Evolutionary conservation across 2,329 filamentous ascomycete species (phyloP).

Genomic region (Scolecobasidium constrictum): DNA sequence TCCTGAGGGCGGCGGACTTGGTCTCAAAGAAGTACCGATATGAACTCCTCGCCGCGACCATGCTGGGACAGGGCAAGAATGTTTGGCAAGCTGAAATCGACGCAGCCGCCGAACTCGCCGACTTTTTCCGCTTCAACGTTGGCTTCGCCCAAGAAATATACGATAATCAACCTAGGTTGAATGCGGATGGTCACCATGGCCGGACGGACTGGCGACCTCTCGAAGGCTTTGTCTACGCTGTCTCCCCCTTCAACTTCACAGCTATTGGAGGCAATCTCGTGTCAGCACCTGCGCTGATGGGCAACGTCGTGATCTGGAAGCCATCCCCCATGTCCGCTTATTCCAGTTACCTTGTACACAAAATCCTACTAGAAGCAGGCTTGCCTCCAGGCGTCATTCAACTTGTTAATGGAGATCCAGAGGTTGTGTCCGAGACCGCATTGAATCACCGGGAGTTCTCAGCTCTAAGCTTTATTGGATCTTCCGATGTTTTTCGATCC

Average conservation of each 20-base stretch:
- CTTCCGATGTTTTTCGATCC: constrained; percentile 26
- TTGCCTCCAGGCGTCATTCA: constrained; percentile 29
- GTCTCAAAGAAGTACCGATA: constrained; percentile 18
- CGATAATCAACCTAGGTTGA: constrained; percentile 24
- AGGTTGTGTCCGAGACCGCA: constrained; percentile 23
- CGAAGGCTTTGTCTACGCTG: constrained; percentile 32
- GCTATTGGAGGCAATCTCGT: constrained; percentile 29
- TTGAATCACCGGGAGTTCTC: constrained; percentile 27
- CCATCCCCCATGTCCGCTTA: constrained; percentile 25
- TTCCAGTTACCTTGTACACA: constrained; percentile 24
- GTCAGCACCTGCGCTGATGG: constrained; percentile 25
- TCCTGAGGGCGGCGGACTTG: constrained; percentile 23
- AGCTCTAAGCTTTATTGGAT: constrained; percentile 28
- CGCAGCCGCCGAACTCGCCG: constrained; percentile 24
- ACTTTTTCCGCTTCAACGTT: constrained; percentile 27
- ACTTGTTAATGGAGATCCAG: constrained; percentile 28
- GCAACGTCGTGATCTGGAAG: constrained; percentile 34
- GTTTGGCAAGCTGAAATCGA: constrained; percentile 30
- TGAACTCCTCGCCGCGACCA: constrained; percentile 28
- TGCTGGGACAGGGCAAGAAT: constrained; percentile 33
- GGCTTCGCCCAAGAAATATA: constrained; percentile 24
- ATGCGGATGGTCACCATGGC: constrained; percentile 12
- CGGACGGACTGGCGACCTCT: constrained; percentile 27
- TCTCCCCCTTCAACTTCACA: constrained; percentile 34
- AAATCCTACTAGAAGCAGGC: constrained; percentile 31